Conservation (phyloP, 2,329 filamentous ascomycete species). For the Alternaria ventricosa region DNA sequence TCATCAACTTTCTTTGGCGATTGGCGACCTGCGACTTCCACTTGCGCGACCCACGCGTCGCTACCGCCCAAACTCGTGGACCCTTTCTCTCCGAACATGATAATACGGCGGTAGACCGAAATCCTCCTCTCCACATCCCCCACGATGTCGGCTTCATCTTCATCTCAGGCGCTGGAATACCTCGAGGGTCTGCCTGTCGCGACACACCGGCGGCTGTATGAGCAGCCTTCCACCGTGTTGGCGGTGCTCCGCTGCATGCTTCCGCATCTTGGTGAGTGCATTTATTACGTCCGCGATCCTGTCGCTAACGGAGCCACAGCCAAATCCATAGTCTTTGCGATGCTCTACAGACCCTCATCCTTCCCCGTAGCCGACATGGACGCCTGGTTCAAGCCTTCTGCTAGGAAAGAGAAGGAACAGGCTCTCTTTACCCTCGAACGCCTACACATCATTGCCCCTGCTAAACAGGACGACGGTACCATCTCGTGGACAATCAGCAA, state of each 20-base stretch:
- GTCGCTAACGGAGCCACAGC: slow-evolving; percentile 58
- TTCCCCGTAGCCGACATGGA: slow-evolving; percentile 83
- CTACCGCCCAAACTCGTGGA: slow-evolving; percentile 3
- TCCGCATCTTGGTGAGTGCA: slow-evolving; percentile 75
- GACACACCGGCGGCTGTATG: slow-evolving; percentile 90
- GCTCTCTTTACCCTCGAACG: slow-evolving; percentile 80
- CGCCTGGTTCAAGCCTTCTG: slow-evolving; percentile 78
- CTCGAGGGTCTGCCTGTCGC: slow-evolving; percentile 89
- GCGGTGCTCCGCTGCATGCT: slow-evolving; percentile 98
- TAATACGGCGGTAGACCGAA: slow-evolving; percentile 33
- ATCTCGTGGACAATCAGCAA: slow-evolving; percentile 78
- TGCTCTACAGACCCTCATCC: slow-evolving; percentile 87
- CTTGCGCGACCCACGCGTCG: slow-evolving; percentile 21
- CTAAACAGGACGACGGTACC: slow-evolving; percentile 64
- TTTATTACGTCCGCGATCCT: not conserved
- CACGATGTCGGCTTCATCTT: slow-evolving; percentile 61
- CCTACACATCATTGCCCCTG: slow-evolving; percentile 79
- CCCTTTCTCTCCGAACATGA: slow-evolving; percentile 34
- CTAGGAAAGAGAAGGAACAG: slow-evolving; percentile 78
- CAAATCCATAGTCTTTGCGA: slow-evolving; percentile 93
- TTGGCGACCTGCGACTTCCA: slow-evolving; percentile 7
- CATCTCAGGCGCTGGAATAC: slow-evolving; percentile 78
- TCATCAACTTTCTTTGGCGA: slow-evolving; percentile 25
- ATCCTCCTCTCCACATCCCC: slow-evolving; percentile 37
- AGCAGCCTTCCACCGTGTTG: slow-evolving; percentile 92